A percentile compares a stretch with the other conserved stretches of the same genome.
Conservation (phyloP, 2,329 filamentous ascomycete genomes). For the Cladosporium oxysporum region DNA sequence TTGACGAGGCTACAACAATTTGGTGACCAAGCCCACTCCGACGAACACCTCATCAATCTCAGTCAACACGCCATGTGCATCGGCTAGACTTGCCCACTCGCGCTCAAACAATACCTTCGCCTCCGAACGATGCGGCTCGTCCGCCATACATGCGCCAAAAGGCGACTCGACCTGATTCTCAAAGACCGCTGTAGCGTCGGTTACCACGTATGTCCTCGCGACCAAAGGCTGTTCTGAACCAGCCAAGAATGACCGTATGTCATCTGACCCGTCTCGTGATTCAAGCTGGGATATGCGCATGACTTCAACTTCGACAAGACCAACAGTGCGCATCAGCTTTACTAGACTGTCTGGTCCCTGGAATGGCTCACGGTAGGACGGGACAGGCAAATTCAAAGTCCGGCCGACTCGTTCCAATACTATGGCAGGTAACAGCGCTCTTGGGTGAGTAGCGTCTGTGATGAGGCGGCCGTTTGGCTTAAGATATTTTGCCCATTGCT, state of each 20-base stretch:
- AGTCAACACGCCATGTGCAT: constrained; percentile 40
- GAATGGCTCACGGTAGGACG: constrained; percentile 42
- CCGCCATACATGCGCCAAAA: constrained; percentile 32
- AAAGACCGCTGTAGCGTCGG: constrained; percentile 33
- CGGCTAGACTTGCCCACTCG: constrained; percentile 42
- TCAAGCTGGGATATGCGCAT: constrained; percentile 37
- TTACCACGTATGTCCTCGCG: constrained; percentile 4
- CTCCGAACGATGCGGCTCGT: constrained; percentile 36
- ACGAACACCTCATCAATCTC: constrained; percentile 45
- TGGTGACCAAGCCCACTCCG: constrained; percentile 28
- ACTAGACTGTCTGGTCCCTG: constrained; percentile 36
- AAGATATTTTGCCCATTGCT: constrained; percentile 42
- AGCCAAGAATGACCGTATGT: constrained; percentile 25
- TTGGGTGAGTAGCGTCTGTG: constrained; percentile 43
- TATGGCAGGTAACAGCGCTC: constrained; percentile 41
- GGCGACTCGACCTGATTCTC: constrained; percentile 36
- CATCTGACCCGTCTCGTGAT: constrained; percentile 34
- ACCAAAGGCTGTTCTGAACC: constrained; percentile 12
- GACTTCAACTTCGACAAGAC: constrained; percentile 37
- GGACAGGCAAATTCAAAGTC: constrained; percentile 36
- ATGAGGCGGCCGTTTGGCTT: constrained; percentile 45
- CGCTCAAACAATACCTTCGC: constrained; percentile 35
- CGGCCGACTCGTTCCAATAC: constrained; percentile 41
- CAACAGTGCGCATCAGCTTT: constrained; percentile 38
- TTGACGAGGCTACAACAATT: neutral